Conservation (phyloP, 108 stramenopile species). For the Pinguiococcus pyrenoidosus region DNA sequence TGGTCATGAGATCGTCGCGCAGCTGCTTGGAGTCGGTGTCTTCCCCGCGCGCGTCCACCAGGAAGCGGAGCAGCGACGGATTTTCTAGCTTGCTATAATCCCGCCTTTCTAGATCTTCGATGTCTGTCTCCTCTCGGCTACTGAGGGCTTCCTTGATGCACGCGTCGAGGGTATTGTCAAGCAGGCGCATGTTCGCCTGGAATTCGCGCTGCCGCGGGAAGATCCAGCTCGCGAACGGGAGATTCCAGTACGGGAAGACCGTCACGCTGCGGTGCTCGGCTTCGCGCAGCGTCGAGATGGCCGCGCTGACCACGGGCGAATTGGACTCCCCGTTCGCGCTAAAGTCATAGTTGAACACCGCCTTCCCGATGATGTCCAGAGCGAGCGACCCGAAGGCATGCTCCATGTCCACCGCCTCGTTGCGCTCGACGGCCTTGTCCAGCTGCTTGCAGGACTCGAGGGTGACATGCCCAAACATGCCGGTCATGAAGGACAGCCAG, state of each 20-base stretch:
- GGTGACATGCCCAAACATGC: constrained; percentile 19
- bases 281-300: constrained; percentile 77
- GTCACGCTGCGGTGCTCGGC: constrained; percentile 86
- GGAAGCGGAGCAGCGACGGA: constrained; percentile 76
- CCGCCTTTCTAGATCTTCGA: constrained; percentile 71
- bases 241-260: constrained; percentile 85
- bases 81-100: constrained; percentile 74
- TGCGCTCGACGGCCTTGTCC: constrained; percentile 22
- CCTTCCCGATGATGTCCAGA: constrained; percentile 75
- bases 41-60: constrained; percentile 82
- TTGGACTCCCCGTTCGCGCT: too few relatives aligned
- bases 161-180: constrained; percentile 74
- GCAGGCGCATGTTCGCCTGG: constrained; percentile 63
- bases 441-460: background rate
- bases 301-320: constrained; percentile 73
- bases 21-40: constrained; percentile 61
- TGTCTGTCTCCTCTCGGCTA: constrained; percentile 60
- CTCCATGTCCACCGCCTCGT: constrained; percentile 67
- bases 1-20: constrained; percentile 88
- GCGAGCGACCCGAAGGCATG: constrained; percentile 72
- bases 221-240: constrained; percentile 72
- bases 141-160: constrained; percentile 63
- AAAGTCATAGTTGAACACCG: constrained; percentile 90
- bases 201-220: constrained; percentile 71
- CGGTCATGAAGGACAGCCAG: constrained; percentile 82